Evolutionary conservation across 208 protist species (phyloP), one percentile per base, ranked within the genome.

Genomic region (Trypanosoma platydactyli): DNA sequence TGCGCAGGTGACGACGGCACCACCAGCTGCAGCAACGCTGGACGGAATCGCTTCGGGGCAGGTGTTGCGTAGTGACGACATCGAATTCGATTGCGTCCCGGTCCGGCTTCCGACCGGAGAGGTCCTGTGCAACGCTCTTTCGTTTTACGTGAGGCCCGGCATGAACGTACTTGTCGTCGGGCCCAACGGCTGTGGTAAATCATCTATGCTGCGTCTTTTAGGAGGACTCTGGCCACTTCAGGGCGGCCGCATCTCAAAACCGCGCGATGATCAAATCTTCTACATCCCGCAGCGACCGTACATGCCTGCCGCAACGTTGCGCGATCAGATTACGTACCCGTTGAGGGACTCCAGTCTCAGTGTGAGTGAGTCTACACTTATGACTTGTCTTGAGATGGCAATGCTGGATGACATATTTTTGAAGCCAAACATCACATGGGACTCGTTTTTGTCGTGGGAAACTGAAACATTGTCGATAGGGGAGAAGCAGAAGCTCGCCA

Each of bases 161-260:
- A 93, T 91, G 72, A 94, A 94, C 71, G 49, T 97, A 27, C 84
- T 97, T 45, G 88, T 98, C 29, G 91, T 92, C 52, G 94, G 94
- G 5, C 91, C 86, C 12, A 97, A 95, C 67, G 94, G 94, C 24
- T 90, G 79, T 68, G 94, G 94, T 35, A 98, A 98, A 76, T 87
- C 80, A 16, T 97, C 89, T 24, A 90, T 92, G 30, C 72, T 97
- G 52, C 79, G 90, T 25, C 46, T 89, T 25, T 76, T 97, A 15
- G 89, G 83, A 11, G 89, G 85, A 73, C 73, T 97, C 22, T 97
- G 92, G 89, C 85, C 83, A 18, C 59, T 93, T 59, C 72, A 75
- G 1, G 69, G 68, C 29, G 92, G 89, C 33, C 56, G 63, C 35
- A 82, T 96, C 20, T 66, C 68, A 44, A 94, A 90, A 64, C 91